Conservation (phyloP, 805 yeast species). For the Candida hungchunana region DNA sequence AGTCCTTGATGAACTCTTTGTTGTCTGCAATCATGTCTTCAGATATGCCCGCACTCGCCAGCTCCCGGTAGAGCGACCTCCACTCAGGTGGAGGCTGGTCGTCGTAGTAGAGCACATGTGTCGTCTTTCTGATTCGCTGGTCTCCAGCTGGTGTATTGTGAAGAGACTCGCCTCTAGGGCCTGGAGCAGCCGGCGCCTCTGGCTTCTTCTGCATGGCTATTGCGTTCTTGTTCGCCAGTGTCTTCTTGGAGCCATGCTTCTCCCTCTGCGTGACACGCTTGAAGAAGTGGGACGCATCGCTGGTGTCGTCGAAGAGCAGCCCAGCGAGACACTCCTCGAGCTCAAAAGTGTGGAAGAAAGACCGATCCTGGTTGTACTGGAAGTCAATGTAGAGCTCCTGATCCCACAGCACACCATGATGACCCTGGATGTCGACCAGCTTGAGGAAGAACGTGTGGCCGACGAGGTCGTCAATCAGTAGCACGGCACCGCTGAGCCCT, state of each 20-base stretch:
- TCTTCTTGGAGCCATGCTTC: slow-evolving; percentile 83
- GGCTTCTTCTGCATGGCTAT: slow-evolving; percentile 63
- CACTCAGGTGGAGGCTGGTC: slow-evolving; percentile 81
- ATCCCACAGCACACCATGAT: slow-evolving; percentile 92
- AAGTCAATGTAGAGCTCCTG: slow-evolving; percentile 89
- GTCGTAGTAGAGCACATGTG: slow-evolving; percentile 67
- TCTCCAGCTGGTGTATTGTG: slow-evolving; percentile 32
- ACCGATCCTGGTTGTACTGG: slow-evolving; percentile 87
- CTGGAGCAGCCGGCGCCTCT: slow-evolving; percentile 28
- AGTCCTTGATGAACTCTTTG: slow-evolving; percentile 75
- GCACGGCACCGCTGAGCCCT: slow-evolving; percentile 84
- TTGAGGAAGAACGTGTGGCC: slow-evolving; percentile 93
- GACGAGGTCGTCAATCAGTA: slow-evolving; percentile 84
- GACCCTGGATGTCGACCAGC: slow-evolving; percentile 77
- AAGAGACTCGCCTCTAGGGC: slow-evolving; percentile 27
- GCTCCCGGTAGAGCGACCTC: slow-evolving; percentile 67
- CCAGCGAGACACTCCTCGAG: slow-evolving; percentile 87
- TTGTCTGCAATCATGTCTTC: slow-evolving; percentile 90
- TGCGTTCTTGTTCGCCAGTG: slow-evolving; percentile 83
- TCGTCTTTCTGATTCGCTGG: slow-evolving; percentile 51
- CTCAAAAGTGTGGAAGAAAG: slow-evolving; percentile 93
- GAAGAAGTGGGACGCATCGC: slow-evolving; percentile 81
- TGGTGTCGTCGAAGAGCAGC: slow-evolving; percentile 79
- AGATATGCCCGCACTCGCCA: slow-evolving; percentile 73
- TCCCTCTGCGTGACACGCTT: slow-evolving; percentile 72